Evolutionary conservation across 1,284 basidiomycete species (phyloP), one percentile per base, ranked within the genome.

Genomic region (Ceratobasidium sp.): DNA sequence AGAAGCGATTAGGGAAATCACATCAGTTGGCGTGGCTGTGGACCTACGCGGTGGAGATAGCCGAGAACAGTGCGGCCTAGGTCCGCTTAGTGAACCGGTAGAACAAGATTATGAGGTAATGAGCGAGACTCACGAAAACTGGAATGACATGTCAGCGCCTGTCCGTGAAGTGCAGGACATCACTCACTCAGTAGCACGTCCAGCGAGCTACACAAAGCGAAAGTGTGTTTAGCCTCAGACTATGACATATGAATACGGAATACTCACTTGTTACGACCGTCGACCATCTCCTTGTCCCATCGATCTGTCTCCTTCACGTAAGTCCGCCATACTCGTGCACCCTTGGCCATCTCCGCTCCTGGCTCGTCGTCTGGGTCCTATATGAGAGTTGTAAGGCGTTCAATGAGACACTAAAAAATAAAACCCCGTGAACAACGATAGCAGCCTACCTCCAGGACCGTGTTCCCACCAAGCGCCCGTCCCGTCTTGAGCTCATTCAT

Each of bases 281-380:
- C 55, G 20, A 72, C 26, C 55, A 60, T 28, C 53, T 72, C 70
- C 13, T 58, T 26, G 42, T 72, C 70, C 40, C n/a, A 42, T 7
- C 28, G 15, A 55, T 72, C 70, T 15, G 53, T 49, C 42, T 72
- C 70, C 28, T 60, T 58, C 2, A 72, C 70, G n/a, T 72, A 72
- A 7, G 42, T 60, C 40, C 44, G 44, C 70, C 70, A 72, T 20
- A 72, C 55, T 26, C 23, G 55, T 9, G 70, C 53, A 6, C 60
- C 70, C 23, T 60, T 20, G 7, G 51, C 53, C 55, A 72, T 56
- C 42, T 72, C 70, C 18, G 28, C 7, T 5, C 70, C 70, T 23
- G n/a, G 10, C 13, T 72, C 55, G 6, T 72, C 55, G 28, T 33
- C 33, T 33, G 33, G 33, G 33, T 33, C 33, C 33, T 33, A 33